Base-by-base conservation (phyloP, 2,329 filamentous ascomycete genomes). In the Bimuria novae-zelandiae region DNA sequence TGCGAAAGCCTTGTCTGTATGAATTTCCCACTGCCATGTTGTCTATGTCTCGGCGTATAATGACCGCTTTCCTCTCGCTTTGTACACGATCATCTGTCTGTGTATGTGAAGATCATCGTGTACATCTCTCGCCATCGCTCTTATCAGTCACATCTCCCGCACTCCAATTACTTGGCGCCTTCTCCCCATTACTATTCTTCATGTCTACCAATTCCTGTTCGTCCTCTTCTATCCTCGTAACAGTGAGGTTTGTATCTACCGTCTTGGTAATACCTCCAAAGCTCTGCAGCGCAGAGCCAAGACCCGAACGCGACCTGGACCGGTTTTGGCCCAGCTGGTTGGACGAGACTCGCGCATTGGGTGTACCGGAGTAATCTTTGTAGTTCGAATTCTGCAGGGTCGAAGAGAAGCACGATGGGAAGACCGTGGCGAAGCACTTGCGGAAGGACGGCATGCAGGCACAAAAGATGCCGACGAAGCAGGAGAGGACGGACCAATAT, bases 351-450 rank as follows among this genome's bases (percentile, higher is more conserved):
- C 50, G 43, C 43, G 43, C 37, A 32, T 42, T 44, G 32, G 37
- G 44, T 8, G 45, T 45, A 22, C 16, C 14, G 4, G 45, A 32
- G 32, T 49, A 30, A 3, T 50, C 40, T 22, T 43, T 42, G 36
- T 47, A 36, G 14, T 40, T 45, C 2, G 51, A 49, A 32, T 40
- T 36, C 14, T 49, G 22, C 19, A 27, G 39, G 3, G 44, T 44
- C 5, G 51, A 46, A 33, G 44, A 49, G 30, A 59, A 56, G 43
- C 49, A 59, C 14, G 27, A 25, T 14, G 75, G 76, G 44, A 77
- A 74, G 12, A 76, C 47, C 0, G 62, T 33, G 1, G 56, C 56
- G 14, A 64, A 46, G 46, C 61, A 59, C 22, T 54, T 55, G 19
- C 59, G 56, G 47, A 61, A 48, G 1, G 56, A 52, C n/a, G 54